These are phyloP conservation scores for Apophysomyces sp. DNA, from an alignment of 371 early-diverging fungal genomes.

Conservation along the genomic window DNA sequence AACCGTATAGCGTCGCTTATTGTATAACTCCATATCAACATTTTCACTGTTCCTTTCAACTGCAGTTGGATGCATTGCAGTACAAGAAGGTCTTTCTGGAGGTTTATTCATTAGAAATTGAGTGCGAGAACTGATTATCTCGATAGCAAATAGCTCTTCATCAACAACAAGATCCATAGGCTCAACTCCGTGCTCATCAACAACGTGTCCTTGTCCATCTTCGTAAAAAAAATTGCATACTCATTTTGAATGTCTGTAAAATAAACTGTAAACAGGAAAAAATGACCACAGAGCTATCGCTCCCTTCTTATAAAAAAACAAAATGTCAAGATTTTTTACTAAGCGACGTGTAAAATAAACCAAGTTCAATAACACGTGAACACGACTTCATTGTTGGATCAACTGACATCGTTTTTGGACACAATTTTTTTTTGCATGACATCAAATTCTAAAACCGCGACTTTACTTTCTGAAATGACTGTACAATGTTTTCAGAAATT, in stretches of 20 bases:
- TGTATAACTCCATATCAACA: neutral
- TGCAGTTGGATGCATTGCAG: neutral
- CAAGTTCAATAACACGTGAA: neutral
- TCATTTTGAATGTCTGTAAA: conserved; percentile 9
- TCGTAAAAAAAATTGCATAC: conserved; percentile 21
- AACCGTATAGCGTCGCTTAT: neutral
- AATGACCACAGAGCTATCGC: neutral
- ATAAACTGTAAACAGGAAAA: neutral
- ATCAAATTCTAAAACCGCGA: too few species aligned
- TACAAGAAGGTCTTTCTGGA: neutral
- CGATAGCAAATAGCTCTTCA: conserved; percentile 14
- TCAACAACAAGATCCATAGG: conserved; percentile 19
- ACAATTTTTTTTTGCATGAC: too few species aligned
- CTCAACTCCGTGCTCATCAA: conserved; percentile 17
- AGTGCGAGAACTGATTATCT: conserved; percentile 9
- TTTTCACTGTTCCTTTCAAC: neutral
- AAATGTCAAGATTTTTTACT: too few species aligned
- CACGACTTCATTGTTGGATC: neutral
- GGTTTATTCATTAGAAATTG: conserved; percentile 4
- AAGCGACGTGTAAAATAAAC: conserved; percentile 1
- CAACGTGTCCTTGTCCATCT: conserved; percentile 20
- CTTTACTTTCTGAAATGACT: too few species aligned
- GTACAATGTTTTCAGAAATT: too few species aligned
- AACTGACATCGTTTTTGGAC: neutral
- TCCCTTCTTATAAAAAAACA: neutral